These are phyloP conservation scores for Benincasa hispida DNA, from an alignment of 306 rosid species.

Conservation along the genomic window DNA sequence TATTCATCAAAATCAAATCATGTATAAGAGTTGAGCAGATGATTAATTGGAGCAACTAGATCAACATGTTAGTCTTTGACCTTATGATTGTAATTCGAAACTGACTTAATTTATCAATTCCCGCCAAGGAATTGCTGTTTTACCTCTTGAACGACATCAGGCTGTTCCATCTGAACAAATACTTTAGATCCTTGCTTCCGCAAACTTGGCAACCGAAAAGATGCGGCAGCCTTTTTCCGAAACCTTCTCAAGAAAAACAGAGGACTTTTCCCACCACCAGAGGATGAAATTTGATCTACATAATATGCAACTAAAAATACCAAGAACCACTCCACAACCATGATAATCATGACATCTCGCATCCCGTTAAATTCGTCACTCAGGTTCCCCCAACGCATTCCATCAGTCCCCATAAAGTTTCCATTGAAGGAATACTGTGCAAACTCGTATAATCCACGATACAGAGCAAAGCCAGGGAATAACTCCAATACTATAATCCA, in stretches of 20 bases:
- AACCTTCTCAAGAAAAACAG: slow-evolving; percentile 36
- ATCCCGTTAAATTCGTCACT: slow-evolving; percentile 42
- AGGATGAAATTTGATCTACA: slow-evolving; percentile 39
- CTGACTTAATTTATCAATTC: not conserved
- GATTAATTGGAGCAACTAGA: not conserved
- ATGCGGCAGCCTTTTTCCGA: slow-evolving; percentile 29
- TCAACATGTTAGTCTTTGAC: not conserved
- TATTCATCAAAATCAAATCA: not conserved
- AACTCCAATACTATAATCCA: slow-evolving; percentile 60
- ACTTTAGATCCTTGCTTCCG: slow-evolving; percentile 42
- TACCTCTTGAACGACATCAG: slow-evolving; percentile 70
- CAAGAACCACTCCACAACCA: slow-evolving; percentile 59
- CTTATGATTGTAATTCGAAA: not conserved
- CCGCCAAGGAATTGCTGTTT: not conserved
- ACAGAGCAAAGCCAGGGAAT: slow-evolving; percentile 70
- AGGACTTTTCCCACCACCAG: slow-evolving; percentile 46
- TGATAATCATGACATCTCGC: slow-evolving; percentile 55
- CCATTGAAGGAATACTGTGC: slow-evolving; percentile 33
- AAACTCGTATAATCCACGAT: slow-evolving; percentile 73
- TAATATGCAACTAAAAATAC: slow-evolving; percentile 44
- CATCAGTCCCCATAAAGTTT: slow-evolving; percentile 39
- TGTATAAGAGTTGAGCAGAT: not conserved
- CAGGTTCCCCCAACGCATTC: slow-evolving; percentile 72
- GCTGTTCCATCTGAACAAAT: slow-evolving; percentile 47
- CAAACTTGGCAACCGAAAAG: slow-evolving; percentile 41